phyloP scores from a whole-genome alignment of 768 basidiomycete species.

The Amanita muscaria region DNA sequence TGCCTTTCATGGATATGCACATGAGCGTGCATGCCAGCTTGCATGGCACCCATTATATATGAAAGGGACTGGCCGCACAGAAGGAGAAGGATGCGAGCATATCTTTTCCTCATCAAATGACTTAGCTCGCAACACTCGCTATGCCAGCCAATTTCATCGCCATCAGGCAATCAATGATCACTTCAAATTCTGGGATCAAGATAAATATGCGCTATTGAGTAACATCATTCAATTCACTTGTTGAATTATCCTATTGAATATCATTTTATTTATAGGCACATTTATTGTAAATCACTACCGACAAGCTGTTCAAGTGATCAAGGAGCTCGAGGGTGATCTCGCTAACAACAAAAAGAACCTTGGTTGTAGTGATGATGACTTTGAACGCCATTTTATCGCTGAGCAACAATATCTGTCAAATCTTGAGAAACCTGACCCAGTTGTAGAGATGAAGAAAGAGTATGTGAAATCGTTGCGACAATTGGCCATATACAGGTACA shows the following conservation, averaged over 20 bases:
- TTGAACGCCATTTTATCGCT: neutral
- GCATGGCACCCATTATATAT: constrained; percentile 7
- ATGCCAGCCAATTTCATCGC: constrained; percentile 8
- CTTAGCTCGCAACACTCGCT: constrained; percentile 5
- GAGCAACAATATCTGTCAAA: constrained; percentile 1
- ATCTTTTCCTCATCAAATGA: constrained; percentile 9
- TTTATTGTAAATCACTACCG: constrained; percentile 5
- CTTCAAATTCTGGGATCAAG: constrained; percentile 9
- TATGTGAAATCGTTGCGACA: neutral
- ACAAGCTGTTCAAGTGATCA: neutral
- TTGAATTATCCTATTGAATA: neutral
- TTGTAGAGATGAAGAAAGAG: neutral
- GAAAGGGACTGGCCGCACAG: constrained; percentile 7
- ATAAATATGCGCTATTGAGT: constrained; percentile 9
- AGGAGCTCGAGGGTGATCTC: neutral
- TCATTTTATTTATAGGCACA: constrained; percentile 3
- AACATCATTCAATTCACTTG: too few species aligned
- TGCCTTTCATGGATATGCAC: constrained; percentile 10
- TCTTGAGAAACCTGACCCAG: constrained; percentile 1
- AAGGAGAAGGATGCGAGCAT: constrained; percentile 13
- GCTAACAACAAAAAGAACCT: neutral
- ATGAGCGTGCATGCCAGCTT: constrained; percentile 9
- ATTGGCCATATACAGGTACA: neutral
- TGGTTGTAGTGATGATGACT: neutral
- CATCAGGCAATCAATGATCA: constrained; percentile 10